phyloP scores from a whole-genome alignment of 768 basidiomycete genomes.

The Phanerochaete carnosa region DNA sequence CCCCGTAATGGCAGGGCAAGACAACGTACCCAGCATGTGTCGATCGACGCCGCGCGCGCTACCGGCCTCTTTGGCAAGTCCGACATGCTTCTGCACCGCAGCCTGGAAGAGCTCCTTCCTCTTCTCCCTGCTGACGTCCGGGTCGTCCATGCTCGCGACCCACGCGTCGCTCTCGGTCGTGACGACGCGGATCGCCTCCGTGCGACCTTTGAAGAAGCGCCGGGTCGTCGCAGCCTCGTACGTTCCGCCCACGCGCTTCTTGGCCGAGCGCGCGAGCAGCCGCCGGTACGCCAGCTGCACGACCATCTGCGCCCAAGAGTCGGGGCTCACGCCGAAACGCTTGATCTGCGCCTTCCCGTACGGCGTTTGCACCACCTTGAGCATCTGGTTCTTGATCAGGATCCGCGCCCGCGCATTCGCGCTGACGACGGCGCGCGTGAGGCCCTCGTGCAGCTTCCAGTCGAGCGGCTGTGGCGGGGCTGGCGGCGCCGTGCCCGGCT shows the following conservation, averaged over 20 bases:
- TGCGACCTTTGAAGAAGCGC: conserved; percentile 83
- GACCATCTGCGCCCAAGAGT: conserved; percentile 93
- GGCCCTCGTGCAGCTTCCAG: conserved; percentile 50
- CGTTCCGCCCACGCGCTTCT: conserved; percentile 67
- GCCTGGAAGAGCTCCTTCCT: conserved; percentile 51
- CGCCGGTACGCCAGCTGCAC: conserved; percentile 87
- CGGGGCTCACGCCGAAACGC: conserved; percentile 83
- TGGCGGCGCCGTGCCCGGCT: conserved; percentile 21
- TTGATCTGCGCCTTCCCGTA: conserved; percentile 91
- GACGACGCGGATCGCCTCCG: conserved; percentile 90
- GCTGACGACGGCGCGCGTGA: conserved; percentile 45
- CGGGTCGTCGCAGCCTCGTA: conserved; percentile 95
- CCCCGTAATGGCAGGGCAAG: neutral
- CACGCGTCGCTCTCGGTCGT: conserved; percentile 74
- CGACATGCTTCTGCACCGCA: conserved; percentile 64
- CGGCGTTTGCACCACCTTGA: conserved; percentile 58
- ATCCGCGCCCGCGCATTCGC: conserved; percentile 55
- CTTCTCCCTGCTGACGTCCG: conserved; percentile 34
- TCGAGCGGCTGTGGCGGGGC: conserved; percentile 32
- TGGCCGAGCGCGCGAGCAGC: conserved; percentile 42
- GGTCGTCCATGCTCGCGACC: conserved; percentile 70
- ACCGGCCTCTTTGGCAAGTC: conserved; percentile 62
- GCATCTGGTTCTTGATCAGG: conserved; percentile 60
- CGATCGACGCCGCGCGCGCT: conserved; percentile 79
- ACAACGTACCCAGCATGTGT: conserved; percentile 73